Conservation (phyloP, 805 yeast species). For the Saturnispora saitoi region DNA sequence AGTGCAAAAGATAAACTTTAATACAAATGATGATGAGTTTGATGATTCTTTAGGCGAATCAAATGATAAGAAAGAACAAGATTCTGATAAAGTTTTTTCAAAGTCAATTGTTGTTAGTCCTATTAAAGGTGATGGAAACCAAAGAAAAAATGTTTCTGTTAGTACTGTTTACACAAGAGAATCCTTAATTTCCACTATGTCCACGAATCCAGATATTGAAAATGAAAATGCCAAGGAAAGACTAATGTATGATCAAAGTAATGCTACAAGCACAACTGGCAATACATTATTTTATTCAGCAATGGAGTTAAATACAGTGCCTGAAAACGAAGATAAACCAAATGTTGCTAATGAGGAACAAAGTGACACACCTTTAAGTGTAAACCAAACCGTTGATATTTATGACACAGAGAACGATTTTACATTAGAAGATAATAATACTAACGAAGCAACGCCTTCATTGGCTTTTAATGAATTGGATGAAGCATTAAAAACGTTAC, state of each 20-base stretch:
- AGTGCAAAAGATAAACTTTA: conserved; percentile 6
- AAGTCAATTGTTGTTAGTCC: neutral
- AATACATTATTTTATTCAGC: conserved; percentile 4
- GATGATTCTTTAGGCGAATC: neutral
- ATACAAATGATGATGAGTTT: neutral
- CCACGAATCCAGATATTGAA: conserved; percentile 1
- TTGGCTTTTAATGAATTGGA: neutral
- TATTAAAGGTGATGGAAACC: neutral
- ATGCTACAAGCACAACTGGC: neutral
- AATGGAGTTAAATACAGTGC: neutral
- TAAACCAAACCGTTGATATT: neutral
- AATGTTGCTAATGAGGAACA: neutral
- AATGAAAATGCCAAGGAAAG: neutral
- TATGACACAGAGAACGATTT: neutral
- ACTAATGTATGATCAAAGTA: conserved; percentile 1
- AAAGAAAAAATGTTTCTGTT: neutral
- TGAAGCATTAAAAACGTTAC: neutral
- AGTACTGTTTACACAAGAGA: conserved; percentile 1
- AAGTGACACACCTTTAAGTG: neutral
- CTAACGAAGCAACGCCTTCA: neutral
- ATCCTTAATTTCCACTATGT: neutral
- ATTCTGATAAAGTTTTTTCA: neutral
- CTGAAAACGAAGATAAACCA: neutral
- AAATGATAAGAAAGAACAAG: neutral
- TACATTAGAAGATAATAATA: neutral